Evolutionary conservation across 2,329 filamentous ascomycete genomes (phyloP), one percentile per base, ranked within the genome.

Genomic region (Penicillium freii): DNA sequence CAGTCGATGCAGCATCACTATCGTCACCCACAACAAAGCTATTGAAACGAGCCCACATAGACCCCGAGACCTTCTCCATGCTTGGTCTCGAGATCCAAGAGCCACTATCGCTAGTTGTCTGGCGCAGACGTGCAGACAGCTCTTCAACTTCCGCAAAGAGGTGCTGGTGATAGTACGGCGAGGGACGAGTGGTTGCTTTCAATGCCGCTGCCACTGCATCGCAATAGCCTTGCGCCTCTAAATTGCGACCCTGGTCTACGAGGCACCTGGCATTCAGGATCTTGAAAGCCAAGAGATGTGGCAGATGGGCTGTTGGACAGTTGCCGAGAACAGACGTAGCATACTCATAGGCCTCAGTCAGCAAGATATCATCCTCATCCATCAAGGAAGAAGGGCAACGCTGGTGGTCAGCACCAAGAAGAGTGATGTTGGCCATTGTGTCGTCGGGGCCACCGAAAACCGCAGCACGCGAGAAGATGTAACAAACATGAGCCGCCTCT

Each of bases 271-370:
- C 94, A 74, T 97, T 90, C 55, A 94, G 87, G 42, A 97, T 81
- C 75, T 97, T 99, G 81, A 96, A 97, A 1, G 88, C 86, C 56
- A 95, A 86, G 34, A 99, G 78, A 73, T 99, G 92, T 13, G 93
- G 91, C 57, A 90, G 83, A 40, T 83, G 82, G 34, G 85, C 78
- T 0, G 81, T 74, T 23, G 81, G 77, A 2, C 82, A 81, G 29
- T 80, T 79, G 23, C 82, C 83, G 2, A 88, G 81, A 15, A 97
- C 82, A 10, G 90, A 90, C 11, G 91, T 80, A 0, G 90, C 92
- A 72, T 91, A 97, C 72, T 99, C 94, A 68, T 95, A 97, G 0
- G 96, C 86, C 73, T 99, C 94, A 42, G 91, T 97, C n/a, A 99
- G 83, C 50, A 97, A 80, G n/a, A 97, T 84, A 4, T 91, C 84